Evolutionary conservation across 805 yeast genomes (phyloP), one percentile per base, ranked within the genome.

Genomic region (Teunomyces aglyptinius): DNA sequence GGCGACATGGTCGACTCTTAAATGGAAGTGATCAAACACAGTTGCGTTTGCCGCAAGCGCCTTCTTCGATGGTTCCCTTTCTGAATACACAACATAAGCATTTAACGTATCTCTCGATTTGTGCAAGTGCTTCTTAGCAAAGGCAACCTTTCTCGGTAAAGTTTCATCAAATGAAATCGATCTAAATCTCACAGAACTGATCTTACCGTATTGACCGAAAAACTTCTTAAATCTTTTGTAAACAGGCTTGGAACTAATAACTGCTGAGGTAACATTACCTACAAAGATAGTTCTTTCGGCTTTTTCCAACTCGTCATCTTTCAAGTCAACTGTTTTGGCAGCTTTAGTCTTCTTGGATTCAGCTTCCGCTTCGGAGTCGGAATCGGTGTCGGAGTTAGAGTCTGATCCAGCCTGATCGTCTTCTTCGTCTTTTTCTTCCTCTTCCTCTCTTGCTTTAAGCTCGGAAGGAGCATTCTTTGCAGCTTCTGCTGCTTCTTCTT

Each of bases 121-220:
- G 61, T 91, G 92, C 49, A 91, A 74, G 51, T 84, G 81, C 60
- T 88, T 89, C 57, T 83, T 80, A 49, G 87, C 85, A 61, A 84
- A 89, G 0, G 99, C 98, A 31, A 88, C 90, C 60, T 90, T 92
- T 63, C 97, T 80, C 45, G 98, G 98, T 42, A 90, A 74, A 28
- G 86, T 83, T 60, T 90, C 95, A 46, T 85, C 82, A 53, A 91
- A 89, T 2, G 96, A 88, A 54, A 94, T 85, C 2, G 97, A 90
- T 68, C 99, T 80, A 73, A 90, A 94, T 64, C 99, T 78, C 43
- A 90, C 75, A 10, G 96, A 86, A 41, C 81, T 84, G 42, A 92
- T 72, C 18, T 68, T 64, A 10, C 87, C 87, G 45, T 59, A 63
- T 33, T 70, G 60, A 27, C 65, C 59, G 55, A 92, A 86, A n/a